Conservation (phyloP, 2,329 filamentous ascomycete species). For the Ophiosphaerella herpotricha region DNA sequence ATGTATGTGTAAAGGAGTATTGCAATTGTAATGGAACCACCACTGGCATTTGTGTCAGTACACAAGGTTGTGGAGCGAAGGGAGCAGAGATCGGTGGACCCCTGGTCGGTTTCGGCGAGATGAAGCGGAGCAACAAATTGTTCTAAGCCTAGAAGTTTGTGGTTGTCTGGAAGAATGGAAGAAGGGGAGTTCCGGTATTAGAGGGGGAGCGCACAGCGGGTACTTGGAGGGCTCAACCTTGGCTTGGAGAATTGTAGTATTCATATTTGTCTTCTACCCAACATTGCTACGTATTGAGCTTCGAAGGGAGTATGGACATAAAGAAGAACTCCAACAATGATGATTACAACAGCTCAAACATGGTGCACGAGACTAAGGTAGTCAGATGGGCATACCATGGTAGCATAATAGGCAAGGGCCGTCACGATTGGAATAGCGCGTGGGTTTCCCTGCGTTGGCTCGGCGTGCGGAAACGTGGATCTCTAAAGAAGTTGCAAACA, state of each 20-base stretch:
- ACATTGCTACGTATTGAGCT: constrained; percentile 2
- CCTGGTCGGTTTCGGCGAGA: constrained; percentile 16
- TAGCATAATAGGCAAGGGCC: background rate
- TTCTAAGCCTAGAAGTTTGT: background rate
- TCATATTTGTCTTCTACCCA: background rate
- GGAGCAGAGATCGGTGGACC: constrained; percentile 17
- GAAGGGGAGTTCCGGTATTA: background rate
- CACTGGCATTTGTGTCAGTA: constrained; percentile 25
- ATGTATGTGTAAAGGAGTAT: constrained; percentile 21
- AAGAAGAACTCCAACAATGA: background rate
- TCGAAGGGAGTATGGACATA: background rate
- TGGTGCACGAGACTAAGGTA: background rate
- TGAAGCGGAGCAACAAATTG: constrained; percentile 14
- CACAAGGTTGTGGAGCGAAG: constrained; percentile 20
- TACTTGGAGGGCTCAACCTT: background rate
- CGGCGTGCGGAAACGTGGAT: background rate
- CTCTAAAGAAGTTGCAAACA: no score
- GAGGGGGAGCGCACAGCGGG: background rate
- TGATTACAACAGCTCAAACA: background rate
- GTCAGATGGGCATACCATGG: no score
- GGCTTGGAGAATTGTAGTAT: constrained; percentile 1
- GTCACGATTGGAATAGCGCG: background rate
- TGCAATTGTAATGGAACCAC: constrained; percentile 16
- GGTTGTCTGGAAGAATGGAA: background rate
- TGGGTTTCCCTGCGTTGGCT: background rate